Base-by-base conservation (phyloP, 306 rosid species). In the Heteromeles arbutifolia region DNA sequence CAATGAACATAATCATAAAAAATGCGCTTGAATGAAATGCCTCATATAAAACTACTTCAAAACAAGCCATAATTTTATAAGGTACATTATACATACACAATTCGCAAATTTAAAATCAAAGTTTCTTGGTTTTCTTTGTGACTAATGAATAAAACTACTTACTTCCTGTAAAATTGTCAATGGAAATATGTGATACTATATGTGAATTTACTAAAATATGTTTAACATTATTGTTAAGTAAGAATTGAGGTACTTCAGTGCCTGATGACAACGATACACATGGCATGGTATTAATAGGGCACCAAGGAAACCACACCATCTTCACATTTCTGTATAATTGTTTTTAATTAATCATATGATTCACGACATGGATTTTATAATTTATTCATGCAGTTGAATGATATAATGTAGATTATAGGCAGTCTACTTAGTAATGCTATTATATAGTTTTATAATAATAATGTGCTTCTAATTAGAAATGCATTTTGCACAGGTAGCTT, bases 291-390 rank as follows among this genome's bases (percentile, higher is more conserved):
- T 41, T 66, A 86, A 67, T 68, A 78, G 2, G 9, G 82, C 9
- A 29, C 41, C 68, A 64, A 57, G 22, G 73, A 73, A 84, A 81
- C 78, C 43, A 50, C 53, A 73, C 67, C 77, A 13, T 32, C 54
- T 70, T 48, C 48, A 67, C 57, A 59, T 43, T 14, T 11, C 9
- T 37, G 58, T 67, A 72, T 39, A 70, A 43, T 67, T 76, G 67
- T 34, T 69, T 62, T 59, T 73, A 75, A 77, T 59, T 73, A 75
- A 77, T 74, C 88, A 86, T 75, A 80, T 73, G 86, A 74, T 85
- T 86, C 87, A 81, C 84, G 84, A 84, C 84, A 77, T 65, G 74
- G 59, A 66, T 66, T 75, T 75, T 78, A 57, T 73, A 25, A 58
- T 73, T 73, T 39, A 11, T 18, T 24, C 50, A 73, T 43, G 58